Conservation (phyloP, 805 yeast species). For the Hanseniaspora clermontiae region DNA sequence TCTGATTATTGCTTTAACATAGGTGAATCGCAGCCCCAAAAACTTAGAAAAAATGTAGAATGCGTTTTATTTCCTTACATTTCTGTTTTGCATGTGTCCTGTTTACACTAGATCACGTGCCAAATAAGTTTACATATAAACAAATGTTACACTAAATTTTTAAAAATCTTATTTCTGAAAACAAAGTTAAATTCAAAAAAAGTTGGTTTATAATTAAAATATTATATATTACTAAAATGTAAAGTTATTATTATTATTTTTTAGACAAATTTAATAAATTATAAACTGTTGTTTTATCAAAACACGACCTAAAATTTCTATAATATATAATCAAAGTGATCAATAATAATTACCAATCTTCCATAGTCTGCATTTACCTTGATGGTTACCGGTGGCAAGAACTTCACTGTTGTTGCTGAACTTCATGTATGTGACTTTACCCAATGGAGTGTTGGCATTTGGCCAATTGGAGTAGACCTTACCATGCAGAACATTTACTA, state of each 20-base stretch:
- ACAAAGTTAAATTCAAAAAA: too few species aligned
- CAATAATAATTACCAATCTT: conserved; percentile 61
- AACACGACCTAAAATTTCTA: neutral
- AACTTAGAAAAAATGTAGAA: too few species aligned
- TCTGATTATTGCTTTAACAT: too few species aligned
- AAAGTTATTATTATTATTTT: too few species aligned
- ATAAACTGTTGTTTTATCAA: neutral
- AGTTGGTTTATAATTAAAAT: too few species aligned
- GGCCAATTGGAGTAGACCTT: conserved; percentile 93
- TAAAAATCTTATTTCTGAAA: neutral
- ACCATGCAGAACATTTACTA: conserved; percentile 80
- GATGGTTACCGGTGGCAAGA: conserved; percentile 81
- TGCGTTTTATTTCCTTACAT: too few species aligned
- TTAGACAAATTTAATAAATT: neutral
- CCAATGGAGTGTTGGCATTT: conserved; percentile 88
- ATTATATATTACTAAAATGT: too few species aligned
- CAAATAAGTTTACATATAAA: neutral
- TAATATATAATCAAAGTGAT: conserved; percentile 16
- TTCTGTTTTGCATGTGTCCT: too few species aligned
- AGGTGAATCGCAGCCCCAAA: too few species aligned
- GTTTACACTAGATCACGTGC: neutral
- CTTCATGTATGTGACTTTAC: conserved; percentile 70
- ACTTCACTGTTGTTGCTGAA: conserved; percentile 75
- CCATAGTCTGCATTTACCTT: conserved; percentile 84
- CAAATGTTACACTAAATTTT: neutral